Base-by-base conservation (phyloP, 768 basidiomycete genomes). In the Cyclocybe cylindracea region DNA sequence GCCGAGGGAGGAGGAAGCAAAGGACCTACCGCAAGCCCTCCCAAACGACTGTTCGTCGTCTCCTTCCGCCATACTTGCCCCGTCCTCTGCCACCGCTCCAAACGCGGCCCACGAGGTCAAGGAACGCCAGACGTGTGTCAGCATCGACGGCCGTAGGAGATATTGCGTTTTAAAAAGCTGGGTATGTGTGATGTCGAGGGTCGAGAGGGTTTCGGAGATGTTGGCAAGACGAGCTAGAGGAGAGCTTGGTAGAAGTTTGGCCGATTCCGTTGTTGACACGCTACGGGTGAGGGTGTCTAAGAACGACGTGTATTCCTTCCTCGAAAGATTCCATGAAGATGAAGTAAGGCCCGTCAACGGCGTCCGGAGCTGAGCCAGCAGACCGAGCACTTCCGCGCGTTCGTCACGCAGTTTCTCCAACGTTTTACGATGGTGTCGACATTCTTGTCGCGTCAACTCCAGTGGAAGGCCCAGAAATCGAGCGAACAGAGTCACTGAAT, bases 111-210 rank as follows among this genome's bases (percentile, higher is more conserved):
- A 87, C 31, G 64, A 80, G 85, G 7, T 82, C 83, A 11, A 79
- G 77, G 2, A 78, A 51, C 2, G 94, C 95, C 96, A 98, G 18
- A 88, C 52, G 7, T 85, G 80, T 1, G 84, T 81, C 11, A 91
- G 63, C 4, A 79, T 72, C 2, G 84, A 82, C 0, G 96, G 96
- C 10, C 89, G 83, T 14, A 73, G 67, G 42, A 96, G 81, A 18
- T 65, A 69, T 4, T 62, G 62, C 4, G 61, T 44, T 13, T 53
- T 55, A 39, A 75, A 53, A 29, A 47, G 24, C 11, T 45, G 33
- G n/a, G 34, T 40, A 40, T 61, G 61, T 4, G 36, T 50, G 8
- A 24, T 29, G 36, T 48, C 39, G 19, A 57, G 49, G n/a, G 56
- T 24, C 16, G 59, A 47, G 11, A 64, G 47, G 31, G 57, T 41